Evolutionary conservation across 2,329 filamentous ascomycete species (phyloP), one percentile per base, ranked within the genome.

Genomic region (Hymenotorrendiella dingleyae): DNA sequence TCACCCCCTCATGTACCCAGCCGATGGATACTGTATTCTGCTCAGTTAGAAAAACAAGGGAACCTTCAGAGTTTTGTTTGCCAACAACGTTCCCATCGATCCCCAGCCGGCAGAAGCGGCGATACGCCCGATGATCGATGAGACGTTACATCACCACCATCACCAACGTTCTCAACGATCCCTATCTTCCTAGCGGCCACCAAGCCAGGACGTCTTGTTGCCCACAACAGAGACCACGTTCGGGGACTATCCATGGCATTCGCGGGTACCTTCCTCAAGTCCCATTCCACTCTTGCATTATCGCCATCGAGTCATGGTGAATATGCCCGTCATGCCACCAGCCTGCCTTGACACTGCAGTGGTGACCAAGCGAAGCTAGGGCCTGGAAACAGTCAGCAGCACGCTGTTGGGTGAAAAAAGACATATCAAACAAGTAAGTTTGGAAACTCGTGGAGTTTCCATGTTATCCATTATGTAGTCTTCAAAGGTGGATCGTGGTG

Each of bases 381-480:
- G n/a, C n/a, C n/a, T n/a, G n/a, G n/a, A n/a, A n/a, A n/a, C n/a
- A n/a, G n/a, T n/a, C n/a, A n/a, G n/a, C n/a, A n/a, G n/a, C n/a
- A n/a, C n/a, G 35, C 22, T 28, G 43, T 26, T 21, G 23, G 16
- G 28, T 14, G 11, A 33, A 33, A 11, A 28, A 29, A 10, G 19
- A 49, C 43, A 47, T 51, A 46, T 40, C 28, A 40, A 40, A 27
- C 50, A 53, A 45, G 40, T 28, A 36, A 27, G 35, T 38, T 37
- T 40, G 27, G 30, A 37, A 49, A 39, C 42, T 36, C 32, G 35
- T 26, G 23, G 36, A 14, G 40, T 24, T 34, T 42, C 38, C 45
- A 42, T 49, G 38, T 49, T 45, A 51, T 54, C 47, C 46, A 51
- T 46, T 34, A 55, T 56, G 54, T 54, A 55, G 51, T 40, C 28